Evolutionary conservation across 2,329 filamentous ascomycete genomes (phyloP).

Genomic region (Epichloe hybrida): DNA sequence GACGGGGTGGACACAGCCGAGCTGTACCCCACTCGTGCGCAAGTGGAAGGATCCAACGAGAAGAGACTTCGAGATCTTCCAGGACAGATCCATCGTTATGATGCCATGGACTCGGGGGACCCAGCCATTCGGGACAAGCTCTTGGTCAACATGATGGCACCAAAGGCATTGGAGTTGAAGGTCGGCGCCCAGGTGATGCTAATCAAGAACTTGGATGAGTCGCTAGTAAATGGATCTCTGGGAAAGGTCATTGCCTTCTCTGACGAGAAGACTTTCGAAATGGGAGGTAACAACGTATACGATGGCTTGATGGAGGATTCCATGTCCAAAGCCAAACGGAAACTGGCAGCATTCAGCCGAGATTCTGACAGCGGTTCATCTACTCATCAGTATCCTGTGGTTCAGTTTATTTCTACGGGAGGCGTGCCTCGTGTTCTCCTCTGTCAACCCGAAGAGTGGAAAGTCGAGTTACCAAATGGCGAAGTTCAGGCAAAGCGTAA

Average conservation of each 20-base stretch:
- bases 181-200: constrained; percentile 95
- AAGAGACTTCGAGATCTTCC: constrained; percentile 58
- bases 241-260: constrained; percentile 54
- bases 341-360: constrained; percentile 37
- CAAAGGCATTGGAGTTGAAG: constrained; percentile 66
- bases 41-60: constrained; percentile 80
- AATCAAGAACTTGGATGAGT: constrained; percentile 98
- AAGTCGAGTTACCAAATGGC: constrained; percentile 89
- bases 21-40: constrained; percentile 77
- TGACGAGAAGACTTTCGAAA: constrained; percentile 25
- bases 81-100: constrained; percentile 54
- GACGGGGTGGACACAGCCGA: constrained; percentile 66
- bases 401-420: constrained; percentile 67
- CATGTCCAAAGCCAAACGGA: constrained; percentile 38
- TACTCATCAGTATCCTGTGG: constrained; percentile 59
- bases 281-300: constrained; percentile 28
- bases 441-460: constrained; percentile 83
- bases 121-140: constrained; percentile 59
- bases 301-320: constrained; percentile 27
- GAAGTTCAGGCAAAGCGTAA: constrained; percentile 80
- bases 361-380: constrained; percentile 31
- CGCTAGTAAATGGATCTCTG: constrained; percentile 84
- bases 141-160: constrained; percentile 85
- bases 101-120: constrained; percentile 68
- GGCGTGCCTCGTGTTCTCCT: constrained; percentile 53